These are phyloP conservation scores for Hippophae rhamnoides DNA, from an alignment of 306 rosid genomes.

Conservation along the genomic window DNA sequence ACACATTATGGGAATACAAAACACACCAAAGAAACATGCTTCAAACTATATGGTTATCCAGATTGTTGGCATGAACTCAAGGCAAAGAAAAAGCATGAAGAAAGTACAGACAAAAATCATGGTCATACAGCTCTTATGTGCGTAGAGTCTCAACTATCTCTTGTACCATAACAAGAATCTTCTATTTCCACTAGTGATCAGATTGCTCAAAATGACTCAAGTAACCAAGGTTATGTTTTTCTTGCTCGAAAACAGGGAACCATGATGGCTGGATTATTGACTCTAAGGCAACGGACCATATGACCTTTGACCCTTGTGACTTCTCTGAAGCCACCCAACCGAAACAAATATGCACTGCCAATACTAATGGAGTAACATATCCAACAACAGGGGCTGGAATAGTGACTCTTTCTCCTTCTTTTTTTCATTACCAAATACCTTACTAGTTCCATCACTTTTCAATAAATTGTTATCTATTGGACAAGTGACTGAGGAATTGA, in stretches of 20 bases:
- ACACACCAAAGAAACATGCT: conserved; percentile 10
- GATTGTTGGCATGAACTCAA: conserved; percentile 6
- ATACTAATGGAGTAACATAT: no score
- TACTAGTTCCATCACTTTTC: background rate
- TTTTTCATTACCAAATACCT: conserved; percentile 2
- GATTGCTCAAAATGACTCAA: conserved; percentile 1
- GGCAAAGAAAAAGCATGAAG: background rate
- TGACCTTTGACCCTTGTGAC: no score
- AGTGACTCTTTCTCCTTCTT: background rate
- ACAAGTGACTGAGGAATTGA: background rate
- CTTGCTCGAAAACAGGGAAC: background rate
- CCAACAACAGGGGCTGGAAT: background rate
- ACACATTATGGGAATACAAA: conserved; percentile 13
- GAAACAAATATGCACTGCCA: no score
- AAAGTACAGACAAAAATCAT: background rate
- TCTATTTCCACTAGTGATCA: background rate
- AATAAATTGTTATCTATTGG: background rate
- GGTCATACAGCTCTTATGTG: background rate
- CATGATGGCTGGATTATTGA: conserved; percentile 7
- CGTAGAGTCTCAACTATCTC: conserved; percentile 7
- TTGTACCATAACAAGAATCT: conserved; percentile 1
- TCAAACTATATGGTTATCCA: conserved; percentile 7
- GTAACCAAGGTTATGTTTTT: conserved; percentile 10
- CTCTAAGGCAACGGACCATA: background rate
- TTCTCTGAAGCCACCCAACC: no score